Conservation (phyloP, 2,329 filamentous ascomycete species). For the Ascosphaera aggregata region DNA sequence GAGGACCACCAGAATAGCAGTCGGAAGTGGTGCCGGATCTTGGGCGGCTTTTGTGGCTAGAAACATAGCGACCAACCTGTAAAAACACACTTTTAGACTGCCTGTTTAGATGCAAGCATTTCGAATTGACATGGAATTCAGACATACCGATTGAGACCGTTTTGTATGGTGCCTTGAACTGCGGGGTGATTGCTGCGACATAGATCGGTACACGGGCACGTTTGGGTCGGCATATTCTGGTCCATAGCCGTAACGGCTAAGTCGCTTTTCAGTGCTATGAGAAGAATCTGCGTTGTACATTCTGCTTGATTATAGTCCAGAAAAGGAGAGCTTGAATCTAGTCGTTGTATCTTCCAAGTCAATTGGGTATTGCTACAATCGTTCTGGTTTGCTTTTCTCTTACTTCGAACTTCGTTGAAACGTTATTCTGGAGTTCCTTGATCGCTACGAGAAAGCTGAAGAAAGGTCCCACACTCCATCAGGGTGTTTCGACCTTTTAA, state of each 20-base stretch:
- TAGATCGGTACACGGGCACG: background rate
- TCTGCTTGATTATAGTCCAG: too few relatives aligned
- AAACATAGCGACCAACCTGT: background rate
- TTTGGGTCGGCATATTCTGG: background rate
- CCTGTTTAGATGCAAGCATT: too few relatives aligned
- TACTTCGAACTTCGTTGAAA: background rate
- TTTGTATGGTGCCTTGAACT: background rate
- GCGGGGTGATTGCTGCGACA: too few relatives aligned
- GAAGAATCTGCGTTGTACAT: background rate
- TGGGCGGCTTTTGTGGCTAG: background rate
- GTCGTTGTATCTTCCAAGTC: background rate
- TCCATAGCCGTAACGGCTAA: background rate
- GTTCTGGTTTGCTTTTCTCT: background rate
- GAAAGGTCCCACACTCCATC: too few relatives aligned
- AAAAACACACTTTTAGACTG: background rate
- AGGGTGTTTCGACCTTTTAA: too few relatives aligned
- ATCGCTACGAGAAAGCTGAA: too few relatives aligned
- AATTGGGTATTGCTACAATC: background rate
- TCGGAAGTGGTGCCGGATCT: background rate
- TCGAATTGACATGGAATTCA: background rate
- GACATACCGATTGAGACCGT: background rate
- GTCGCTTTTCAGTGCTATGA: background rate
- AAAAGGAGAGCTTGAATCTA: too few relatives aligned
- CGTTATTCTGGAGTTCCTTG: too few relatives aligned
- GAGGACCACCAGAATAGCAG: background rate